Evolutionary conservation across 768 basidiomycete genomes (phyloP), one percentile per base, ranked within the genome.

Genomic region (Boletus speciosus): DNA sequence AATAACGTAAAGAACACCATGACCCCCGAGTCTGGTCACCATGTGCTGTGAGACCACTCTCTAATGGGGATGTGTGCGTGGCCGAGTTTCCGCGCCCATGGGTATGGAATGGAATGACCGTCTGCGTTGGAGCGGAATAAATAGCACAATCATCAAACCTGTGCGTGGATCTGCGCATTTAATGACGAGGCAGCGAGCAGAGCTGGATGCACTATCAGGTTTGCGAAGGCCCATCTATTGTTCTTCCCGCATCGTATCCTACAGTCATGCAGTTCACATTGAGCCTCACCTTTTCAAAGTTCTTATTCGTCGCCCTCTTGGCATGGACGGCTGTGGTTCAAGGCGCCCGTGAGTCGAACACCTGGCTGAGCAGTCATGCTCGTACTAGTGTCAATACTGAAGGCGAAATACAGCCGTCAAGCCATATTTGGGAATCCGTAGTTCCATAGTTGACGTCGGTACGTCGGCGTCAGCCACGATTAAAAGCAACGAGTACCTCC

Each of bases 271-370:
- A 23, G 29, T 19, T 53, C 41, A 31, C 36, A 4, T 47, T 23
- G 45, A 4, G 14, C 15, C 37, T 39, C 19, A 14, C 37, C 16
- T n/a, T 52, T 23, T 23, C 53, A 19, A 40, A 10, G 3, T 7
- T 51, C n/a, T 40, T 56, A 4, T 8, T 47, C 34, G 15, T 47
- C 36, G 12, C 48, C 44, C n/a, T 61, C n/a, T 35, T 50, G 32
- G 32, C 27, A 1, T 63, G 58, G 47, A 34, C 38, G 1, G 4
- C 46, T 15, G 49, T 54, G 41, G 62, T 6, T 3, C 62, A 40
- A 31, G 43, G 58, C 31, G 58, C 47, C 6, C 47, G 61, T 64
- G n/a, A 57, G 58, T 51, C 19, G 12, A 15, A 45, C 8, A 7
- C 19, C 4, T 40, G 21, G 27, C 14, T 7, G 5, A 6, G 25